Base-by-base conservation (phyloP, 1,284 basidiomycete species). In the Marasmius tenuissimus region DNA sequence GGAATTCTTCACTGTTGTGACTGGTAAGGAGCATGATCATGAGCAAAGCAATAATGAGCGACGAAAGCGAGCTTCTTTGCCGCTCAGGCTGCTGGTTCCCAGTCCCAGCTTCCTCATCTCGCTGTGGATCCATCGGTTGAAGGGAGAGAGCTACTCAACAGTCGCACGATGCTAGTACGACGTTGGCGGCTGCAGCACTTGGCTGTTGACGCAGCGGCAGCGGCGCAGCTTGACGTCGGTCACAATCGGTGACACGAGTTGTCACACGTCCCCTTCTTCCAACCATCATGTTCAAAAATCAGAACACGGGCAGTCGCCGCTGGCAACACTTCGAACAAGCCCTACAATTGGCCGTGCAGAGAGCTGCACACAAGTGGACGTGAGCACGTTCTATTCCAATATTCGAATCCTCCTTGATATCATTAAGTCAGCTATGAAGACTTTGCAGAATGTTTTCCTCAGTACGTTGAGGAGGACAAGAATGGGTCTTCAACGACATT, bases 291-390 rank as follows among this genome's bases (percentile, higher is more conserved):
- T 77, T 78, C 67, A 75, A 78, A 69, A 54, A 34, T 18, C 52
- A 54, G 52, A 73, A 77, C 64, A 72, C 75, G 8, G 85, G 85
- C 56, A 91, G 85, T 68, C 85, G 85, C 69, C 85, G 91, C 38
- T 92, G 89, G 88, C 84, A 81, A 0, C 85, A 89, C 69, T 92
- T 92, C 63, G 84, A 87, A 63, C 87, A 88, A 1, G 91, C 90
- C 0, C 73, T 92, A 34, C 87, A 91, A 69, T 83, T 90, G 12
- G 90, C 90, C 14, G 84, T 90, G 27, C 88, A 89, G 67, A 80
- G 88, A 20, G 82, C 88, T n/a, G 85, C 89, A 4, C 87, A 89
- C 71, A 91, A 91, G 69, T 92, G 91, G 90, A 88, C 88, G 90
- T 91, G 67, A 69, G 89, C 85, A 27, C 27, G 35, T 40, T 18